Base-by-base conservation (phyloP, 1,284 basidiomycete genomes). In the Albatrellus sp. region DNA sequence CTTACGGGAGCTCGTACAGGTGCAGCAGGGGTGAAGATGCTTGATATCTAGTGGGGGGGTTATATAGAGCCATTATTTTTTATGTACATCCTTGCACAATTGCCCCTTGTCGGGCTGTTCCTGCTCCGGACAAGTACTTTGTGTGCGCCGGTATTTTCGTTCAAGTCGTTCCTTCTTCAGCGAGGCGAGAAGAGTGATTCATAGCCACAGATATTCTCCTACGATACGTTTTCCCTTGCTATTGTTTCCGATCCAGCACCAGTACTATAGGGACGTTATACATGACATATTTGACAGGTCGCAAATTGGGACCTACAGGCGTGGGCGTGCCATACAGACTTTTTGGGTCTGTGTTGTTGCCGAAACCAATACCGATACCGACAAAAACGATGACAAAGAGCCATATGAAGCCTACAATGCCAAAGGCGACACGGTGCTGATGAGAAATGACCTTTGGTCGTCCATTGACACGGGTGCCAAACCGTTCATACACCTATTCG, bases 151-250 rank as follows among this genome's bases (percentile, higher is more conserved):
- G n/a, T n/a, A n/a, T n/a, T n/a, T n/a, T n/a, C n/a, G n/a, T n/a
- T n/a, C n/a, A n/a, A n/a, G n/a, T n/a, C n/a, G n/a, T n/a, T n/a
- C n/a, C n/a, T n/a, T n/a, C n/a, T n/a, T n/a, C n/a, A 67, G 54
- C 50, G 66, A 67, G 3, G 62, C 47, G 35, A 63, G 56, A 2
- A 62, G 65, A 2, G 70, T 57, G 6, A 65, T 41, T 69, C 71
- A 75, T 42, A 74, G 55, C 70, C 70, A 74, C 11, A 72, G 48
- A 47, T 75, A 75, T 52, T 73, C 72, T 6, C 72, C 59, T 9
- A 60, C 62, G 30, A 74, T 66, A 28, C 65, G 64, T 48, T 73
- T 62, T 1, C 52, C 51, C 2, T 50, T 50, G 49, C 57, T 70
- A 2, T 54, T 44, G 3, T 54, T 45, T 2, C 60, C 54, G 29